phyloP scores from a whole-genome alignment of 164 flowering plant genomes.

The Liquidambar formosana region DNA sequence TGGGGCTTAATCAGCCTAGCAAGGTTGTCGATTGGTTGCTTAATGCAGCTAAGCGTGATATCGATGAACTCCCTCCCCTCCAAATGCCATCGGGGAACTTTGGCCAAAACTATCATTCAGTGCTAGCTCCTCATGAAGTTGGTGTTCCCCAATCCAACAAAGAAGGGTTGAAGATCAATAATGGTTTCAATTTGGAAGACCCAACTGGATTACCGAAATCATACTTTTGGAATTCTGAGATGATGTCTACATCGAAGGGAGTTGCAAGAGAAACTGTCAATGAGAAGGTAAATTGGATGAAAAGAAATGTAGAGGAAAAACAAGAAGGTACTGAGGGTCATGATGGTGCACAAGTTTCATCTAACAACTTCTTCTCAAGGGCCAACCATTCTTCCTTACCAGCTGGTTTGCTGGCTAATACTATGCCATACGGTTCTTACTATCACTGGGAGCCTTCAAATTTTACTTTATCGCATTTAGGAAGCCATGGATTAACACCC shows the following conservation, averaged over 20 bases:
- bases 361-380: constrained; percentile 31
- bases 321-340: constrained; percentile 25
- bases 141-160: constrained; percentile 21
- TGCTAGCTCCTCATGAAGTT: constrained; percentile 25
- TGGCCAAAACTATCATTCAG: constrained; percentile 32
- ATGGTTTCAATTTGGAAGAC: constrained; percentile 22
- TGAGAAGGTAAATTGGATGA: constrained; percentile 29
- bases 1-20: constrained; percentile 82
- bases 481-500: constrained; percentile 32
- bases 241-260: constrained; percentile 31
- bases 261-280: constrained; percentile 15
- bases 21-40: constrained; percentile 91
- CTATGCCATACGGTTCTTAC: constrained; percentile 39
- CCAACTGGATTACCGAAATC: constrained; percentile 20
- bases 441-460: constrained; percentile 52
- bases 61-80: constrained; percentile 77
- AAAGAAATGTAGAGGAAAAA: constrained; percentile 26
- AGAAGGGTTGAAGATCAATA: constrained; percentile 20
- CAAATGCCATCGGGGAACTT: constrained; percentile 48
- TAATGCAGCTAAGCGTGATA: constrained; percentile 61
- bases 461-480: constrained; percentile 32
- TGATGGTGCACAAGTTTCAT: constrained; percentile 21
- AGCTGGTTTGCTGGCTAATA: constrained; percentile 31
- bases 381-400: constrained; percentile 29
- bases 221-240: constrained; percentile 26